phyloP scores from a whole-genome alignment of 176 grass and related monocot species.

The Alopecurus myosuroides region DNA sequence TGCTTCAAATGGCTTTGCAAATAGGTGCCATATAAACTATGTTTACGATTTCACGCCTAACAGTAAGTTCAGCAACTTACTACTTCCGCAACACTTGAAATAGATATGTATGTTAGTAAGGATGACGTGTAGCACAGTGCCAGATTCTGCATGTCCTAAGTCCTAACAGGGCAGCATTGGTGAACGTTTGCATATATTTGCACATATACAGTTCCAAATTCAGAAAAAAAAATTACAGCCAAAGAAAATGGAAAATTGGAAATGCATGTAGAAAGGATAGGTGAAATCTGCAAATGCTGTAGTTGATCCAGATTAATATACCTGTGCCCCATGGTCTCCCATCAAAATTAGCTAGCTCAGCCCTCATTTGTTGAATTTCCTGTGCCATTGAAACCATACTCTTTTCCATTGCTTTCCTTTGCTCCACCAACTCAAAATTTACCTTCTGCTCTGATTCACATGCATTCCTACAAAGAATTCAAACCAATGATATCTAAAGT shows the following conservation, averaged over 20 bases:
- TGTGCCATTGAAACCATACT: slow-evolving; percentile 61
- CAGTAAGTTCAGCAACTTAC: neutral
- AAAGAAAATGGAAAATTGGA: neutral
- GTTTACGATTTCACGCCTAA: slow-evolving; percentile 1
- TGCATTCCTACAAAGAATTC: slow-evolving; percentile 35
- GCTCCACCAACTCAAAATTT: slow-evolving; percentile 70
- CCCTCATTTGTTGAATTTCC: slow-evolving; percentile 58
- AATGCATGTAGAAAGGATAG: neutral
- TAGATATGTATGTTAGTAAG: neutral
- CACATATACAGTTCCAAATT: neutral
- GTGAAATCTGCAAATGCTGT: neutral
- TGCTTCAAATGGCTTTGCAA: neutral
- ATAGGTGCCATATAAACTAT: neutral
- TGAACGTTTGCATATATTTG: too few relatives aligned
- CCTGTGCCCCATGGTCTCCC: slow-evolving; percentile 43
- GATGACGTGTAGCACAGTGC: neutral
- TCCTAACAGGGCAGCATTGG: neutral
- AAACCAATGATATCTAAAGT: slow-evolving; percentile 16
- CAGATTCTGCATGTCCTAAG: neutral
- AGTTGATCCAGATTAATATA: neutral
- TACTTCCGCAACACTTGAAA: neutral
- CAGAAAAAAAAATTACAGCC: neutral
- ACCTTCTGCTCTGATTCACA: slow-evolving; percentile 51
- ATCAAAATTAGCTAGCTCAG: slow-evolving; percentile 47
- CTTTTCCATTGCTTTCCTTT: slow-evolving; percentile 75